phyloP scores from a whole-genome alignment of 2,329 filamentous ascomycete genomes.

The Mollisiaceae sp. region DNA sequence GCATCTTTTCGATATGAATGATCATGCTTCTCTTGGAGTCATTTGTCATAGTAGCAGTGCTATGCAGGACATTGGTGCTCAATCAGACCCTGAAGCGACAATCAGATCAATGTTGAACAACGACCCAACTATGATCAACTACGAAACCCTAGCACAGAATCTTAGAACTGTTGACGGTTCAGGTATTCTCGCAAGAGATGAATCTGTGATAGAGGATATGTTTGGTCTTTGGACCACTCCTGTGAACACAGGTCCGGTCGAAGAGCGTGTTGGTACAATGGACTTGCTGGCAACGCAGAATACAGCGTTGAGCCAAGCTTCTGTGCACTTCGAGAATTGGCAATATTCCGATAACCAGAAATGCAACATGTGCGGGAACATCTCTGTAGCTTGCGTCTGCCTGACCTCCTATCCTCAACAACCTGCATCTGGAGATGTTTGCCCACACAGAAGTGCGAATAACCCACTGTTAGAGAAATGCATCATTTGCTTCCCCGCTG shows the following conservation, averaged over 20 bases:
- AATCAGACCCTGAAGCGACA: background rate
- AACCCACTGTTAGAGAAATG: background rate
- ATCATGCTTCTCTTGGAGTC: background rate
- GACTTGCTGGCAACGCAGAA: background rate
- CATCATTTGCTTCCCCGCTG: background rate
- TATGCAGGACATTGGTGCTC: background rate
- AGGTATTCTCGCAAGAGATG: background rate
- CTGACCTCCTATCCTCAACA: background rate
- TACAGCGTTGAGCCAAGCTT: background rate
- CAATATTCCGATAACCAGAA: background rate
- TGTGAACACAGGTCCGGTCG: background rate
- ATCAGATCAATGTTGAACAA: background rate
- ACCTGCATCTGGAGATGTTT: background rate
- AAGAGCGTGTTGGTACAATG: background rate
- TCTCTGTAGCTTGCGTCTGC: background rate
- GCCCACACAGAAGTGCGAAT: background rate
- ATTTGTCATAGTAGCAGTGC: background rate
- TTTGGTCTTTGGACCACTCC: background rate
- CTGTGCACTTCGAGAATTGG: background rate
- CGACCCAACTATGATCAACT: background rate
- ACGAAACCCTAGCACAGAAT: background rate
- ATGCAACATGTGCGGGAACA: background rate
- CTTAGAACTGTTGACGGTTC: background rate
- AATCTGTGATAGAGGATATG: background rate
- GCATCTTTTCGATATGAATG: background rate